A percentile compares a stretch with the other conserved stretches of the same genome.
Conservation (phyloP, 1,284 basidiomycete species). For the Cutaneotrichosporon arboriforme region DNA sequence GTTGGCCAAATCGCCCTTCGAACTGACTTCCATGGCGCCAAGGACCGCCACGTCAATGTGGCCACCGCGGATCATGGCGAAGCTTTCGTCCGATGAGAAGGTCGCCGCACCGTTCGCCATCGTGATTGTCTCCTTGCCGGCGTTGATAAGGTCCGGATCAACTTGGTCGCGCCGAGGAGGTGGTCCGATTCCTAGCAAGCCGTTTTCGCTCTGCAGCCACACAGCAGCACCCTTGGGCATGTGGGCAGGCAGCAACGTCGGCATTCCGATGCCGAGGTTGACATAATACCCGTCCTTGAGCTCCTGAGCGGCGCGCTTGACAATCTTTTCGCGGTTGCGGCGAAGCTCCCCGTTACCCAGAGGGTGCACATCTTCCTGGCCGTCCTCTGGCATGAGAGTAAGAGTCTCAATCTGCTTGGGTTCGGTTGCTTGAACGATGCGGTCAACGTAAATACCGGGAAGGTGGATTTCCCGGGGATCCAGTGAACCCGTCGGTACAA, state of each 20-base stretch:
- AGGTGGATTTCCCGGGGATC: slow-evolving; percentile 76
- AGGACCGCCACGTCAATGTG: slow-evolving; percentile 87
- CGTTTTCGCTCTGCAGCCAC: slow-evolving; percentile 89
- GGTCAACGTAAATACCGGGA: slow-evolving; percentile 78
- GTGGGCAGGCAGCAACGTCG: slow-evolving; percentile 78
- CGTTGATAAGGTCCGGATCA: slow-evolving; percentile 83
- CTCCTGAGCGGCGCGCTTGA: slow-evolving; percentile 69
- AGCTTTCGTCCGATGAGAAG: slow-evolving; percentile 87
- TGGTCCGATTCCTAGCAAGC: slow-evolving; percentile 86
- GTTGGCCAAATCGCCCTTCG: slow-evolving; percentile 87
- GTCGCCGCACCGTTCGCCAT: slow-evolving; percentile 80
- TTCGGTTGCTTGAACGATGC: slow-evolving; percentile 67
- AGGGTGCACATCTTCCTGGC: slow-evolving; percentile 46
- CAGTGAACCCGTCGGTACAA: slow-evolving; percentile 73
- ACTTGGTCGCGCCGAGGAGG: slow-evolving; percentile 75
- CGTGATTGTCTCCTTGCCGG: slow-evolving; percentile 88
- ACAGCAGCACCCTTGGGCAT: slow-evolving; percentile 67
- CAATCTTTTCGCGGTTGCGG: slow-evolving; percentile 62
- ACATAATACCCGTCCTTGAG: slow-evolving; percentile 78
- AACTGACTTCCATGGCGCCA: slow-evolving; percentile 75
- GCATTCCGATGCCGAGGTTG: slow-evolving; percentile 72
- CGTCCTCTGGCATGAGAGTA: slow-evolving; percentile 56
- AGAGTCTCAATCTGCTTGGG: slow-evolving; percentile 70
- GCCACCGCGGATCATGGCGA: slow-evolving; percentile 90
- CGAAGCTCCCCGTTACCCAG: slow-evolving; percentile 53